Base-by-base conservation (phyloP, 2,329 filamentous ascomycete species). In the Aspergillus piperis region DNA sequence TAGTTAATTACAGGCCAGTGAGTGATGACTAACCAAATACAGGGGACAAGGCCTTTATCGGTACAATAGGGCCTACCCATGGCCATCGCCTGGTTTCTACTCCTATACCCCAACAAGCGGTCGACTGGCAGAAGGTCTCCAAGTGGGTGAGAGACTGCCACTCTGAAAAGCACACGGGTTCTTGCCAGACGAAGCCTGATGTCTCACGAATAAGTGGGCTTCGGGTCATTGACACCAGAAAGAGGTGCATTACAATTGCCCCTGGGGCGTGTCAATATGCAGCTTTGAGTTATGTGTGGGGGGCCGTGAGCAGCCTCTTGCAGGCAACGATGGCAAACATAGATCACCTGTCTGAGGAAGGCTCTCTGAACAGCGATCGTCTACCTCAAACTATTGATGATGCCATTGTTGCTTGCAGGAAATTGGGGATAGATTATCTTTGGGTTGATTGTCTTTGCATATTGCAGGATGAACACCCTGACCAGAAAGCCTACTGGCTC, bases 281-380 rank as follows among this genome's bases (percentile, higher is more conserved):
- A 0, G 10, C 39, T 5, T 3, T 42, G 3, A 42, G 39, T 3
- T 42, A 42, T 42, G 39, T 42, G 10, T 42, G 8, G 39, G 39
- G 39, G 5, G 3, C 7, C 17, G 6, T 3, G 2, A 36, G 11
- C 32, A 36, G 0, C 0, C 3, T 0, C 11, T 36, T 36, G 32
- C 32, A 36, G 5, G 32, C 32, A 36, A 36, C 32, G 32, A 36
- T 5, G 32, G 0, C 0, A 1, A 36, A 36, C 0, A 36, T 36
- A 6, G 10, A 13, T 0, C 4, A 6, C 0, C 11, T 36, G 32
- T 0, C 5, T 0, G 3, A 1, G 1, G 5, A 15, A 36, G 32
- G 32, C 11, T 36, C 11, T 36, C 0, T 36, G 1, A 2, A 5
- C 0, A 36, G 32, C 32, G 4, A 2, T 5, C 0, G 2, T 13